Evolutionary conservation across 371 early-diverging fungal genomes (phyloP).

Genomic region (Sanchytrium tribonematis): DNA sequence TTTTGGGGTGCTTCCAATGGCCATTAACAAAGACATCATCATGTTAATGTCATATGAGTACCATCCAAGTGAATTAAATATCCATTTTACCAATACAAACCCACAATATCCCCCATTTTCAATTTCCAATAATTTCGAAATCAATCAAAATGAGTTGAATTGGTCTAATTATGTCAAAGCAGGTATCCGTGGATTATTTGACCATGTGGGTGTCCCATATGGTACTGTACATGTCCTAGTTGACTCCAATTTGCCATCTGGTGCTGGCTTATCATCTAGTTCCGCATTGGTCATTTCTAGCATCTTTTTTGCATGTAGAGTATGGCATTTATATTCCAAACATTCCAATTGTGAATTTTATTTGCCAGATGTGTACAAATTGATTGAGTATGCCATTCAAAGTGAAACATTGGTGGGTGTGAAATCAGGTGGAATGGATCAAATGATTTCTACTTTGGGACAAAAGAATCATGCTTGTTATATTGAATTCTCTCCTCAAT

Average conservation of each 20-base stretch:
- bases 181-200: constrained; percentile 12
- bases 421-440: constrained; percentile 56
- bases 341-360: constrained; percentile 20
- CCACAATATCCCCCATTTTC: constrained; percentile 1
- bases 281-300: constrained; percentile 60
- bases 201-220: constrained; percentile 32
- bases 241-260: constrained; percentile 51
- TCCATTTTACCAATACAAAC: constrained; percentile 4
- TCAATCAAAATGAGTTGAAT: constrained; percentile 10
- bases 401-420: constrained; percentile 57
- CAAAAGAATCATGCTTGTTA: constrained; percentile 34
- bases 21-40: no score
- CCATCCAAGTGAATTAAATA: constrained; percentile 50
- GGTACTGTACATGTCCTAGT: constrained; percentile 32
- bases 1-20: constrained; percentile 81
- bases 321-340: constrained; percentile 34
- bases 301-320: no score
- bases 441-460: constrained; percentile 55
- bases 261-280: constrained; percentile 54
- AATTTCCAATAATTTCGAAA: not conserved
- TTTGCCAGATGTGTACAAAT: constrained; percentile 16
- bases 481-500: constrained; percentile 53
- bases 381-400: constrained; percentile 43
- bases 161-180: constrained; percentile 20
- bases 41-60: no score